These are phyloP conservation scores for Tympanopsis confertula DNA, from an alignment of 2,329 filamentous ascomycete genomes.

Conservation along the genomic window DNA sequence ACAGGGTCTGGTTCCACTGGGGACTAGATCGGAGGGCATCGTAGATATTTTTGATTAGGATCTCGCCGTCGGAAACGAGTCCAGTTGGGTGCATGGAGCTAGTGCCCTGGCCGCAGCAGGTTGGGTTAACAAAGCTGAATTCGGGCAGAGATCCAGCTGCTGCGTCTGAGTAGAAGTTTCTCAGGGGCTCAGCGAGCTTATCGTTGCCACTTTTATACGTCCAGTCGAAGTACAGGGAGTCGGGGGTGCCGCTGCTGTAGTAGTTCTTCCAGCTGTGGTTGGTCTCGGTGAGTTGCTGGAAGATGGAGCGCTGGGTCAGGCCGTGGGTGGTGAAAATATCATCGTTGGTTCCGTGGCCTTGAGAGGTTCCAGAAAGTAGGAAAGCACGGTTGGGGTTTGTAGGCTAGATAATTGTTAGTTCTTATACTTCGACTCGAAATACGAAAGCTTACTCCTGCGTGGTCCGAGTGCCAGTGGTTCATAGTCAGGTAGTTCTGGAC, in stretches of 20 bases:
- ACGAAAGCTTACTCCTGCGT: conserved; percentile 25
- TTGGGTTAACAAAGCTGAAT: conserved; percentile 20
- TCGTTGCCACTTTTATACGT: conserved; percentile 19
- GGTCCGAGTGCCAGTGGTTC: conserved; percentile 29
- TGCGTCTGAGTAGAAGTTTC: conserved; percentile 20
- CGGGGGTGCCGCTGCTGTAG: conserved; percentile 26
- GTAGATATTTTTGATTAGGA: conserved; percentile 21
- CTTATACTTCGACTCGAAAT: no score
- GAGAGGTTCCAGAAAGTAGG: conserved; percentile 15
- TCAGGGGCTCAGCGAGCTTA: conserved; percentile 18
- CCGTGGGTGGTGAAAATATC: conserved; percentile 11
- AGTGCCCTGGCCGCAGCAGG: conserved; percentile 22
- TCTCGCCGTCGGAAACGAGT: conserved; percentile 19
- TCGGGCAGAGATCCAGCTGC: conserved; percentile 15
- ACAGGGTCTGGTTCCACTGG: conserved; percentile 20
- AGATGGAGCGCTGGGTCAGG: conserved; percentile 20
- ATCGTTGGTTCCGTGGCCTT: conserved; percentile 17
- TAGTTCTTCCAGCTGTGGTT: conserved; percentile 32
- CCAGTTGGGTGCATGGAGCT: conserved; percentile 20
- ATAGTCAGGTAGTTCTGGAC: conserved; percentile 27
- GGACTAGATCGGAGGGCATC: conserved; percentile 18
- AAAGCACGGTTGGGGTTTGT: conserved; percentile 27
- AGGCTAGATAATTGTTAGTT: conserved; percentile 12
- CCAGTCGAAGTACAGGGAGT: conserved; percentile 29
- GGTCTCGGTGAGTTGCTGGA: conserved; percentile 25